These are phyloP conservation scores for Ganoderma lingzhi DNA, from an alignment of 1,284 basidiomycete genomes.

Conservation along the genomic window DNA sequence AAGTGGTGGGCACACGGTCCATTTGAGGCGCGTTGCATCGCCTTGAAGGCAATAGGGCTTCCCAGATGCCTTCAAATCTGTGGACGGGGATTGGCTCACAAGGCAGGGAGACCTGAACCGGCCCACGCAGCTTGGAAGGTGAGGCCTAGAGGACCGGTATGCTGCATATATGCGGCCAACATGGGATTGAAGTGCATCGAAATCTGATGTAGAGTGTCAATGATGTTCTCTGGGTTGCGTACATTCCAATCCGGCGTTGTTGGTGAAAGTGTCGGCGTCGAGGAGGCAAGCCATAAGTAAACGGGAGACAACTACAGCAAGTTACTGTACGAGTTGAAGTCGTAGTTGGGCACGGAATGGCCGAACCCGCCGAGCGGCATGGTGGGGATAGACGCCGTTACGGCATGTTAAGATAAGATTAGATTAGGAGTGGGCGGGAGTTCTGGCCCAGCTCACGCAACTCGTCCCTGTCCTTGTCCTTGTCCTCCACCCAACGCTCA, in stretches of 20 bases:
- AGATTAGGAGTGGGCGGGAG: background rate
- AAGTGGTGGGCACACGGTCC: background rate
- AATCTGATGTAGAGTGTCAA: background rate
- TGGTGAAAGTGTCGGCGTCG: background rate
- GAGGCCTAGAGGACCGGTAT: background rate
- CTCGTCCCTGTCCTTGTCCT: background rate
- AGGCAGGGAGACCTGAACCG: background rate
- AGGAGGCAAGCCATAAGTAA: constrained; percentile 6
- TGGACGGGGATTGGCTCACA: background rate
- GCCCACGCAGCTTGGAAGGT: background rate
- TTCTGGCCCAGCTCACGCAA: background rate
- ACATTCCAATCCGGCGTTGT: background rate
- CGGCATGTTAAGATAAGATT: background rate
- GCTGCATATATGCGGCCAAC: background rate
- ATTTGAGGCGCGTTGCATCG: constrained; percentile 1
- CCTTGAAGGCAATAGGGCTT: constrained; percentile 5
- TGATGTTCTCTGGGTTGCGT: background rate
- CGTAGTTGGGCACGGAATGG: background rate
- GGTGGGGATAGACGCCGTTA: background rate
- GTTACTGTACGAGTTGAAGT: background rate
- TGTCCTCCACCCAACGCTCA: background rate
- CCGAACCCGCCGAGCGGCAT: background rate
- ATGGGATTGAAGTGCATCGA: background rate
- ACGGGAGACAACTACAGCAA: background rate
- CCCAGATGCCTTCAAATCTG: background rate